Conservation (phyloP, 176 grass and related monocot genomes). For the Pharus latifolius region DNA sequence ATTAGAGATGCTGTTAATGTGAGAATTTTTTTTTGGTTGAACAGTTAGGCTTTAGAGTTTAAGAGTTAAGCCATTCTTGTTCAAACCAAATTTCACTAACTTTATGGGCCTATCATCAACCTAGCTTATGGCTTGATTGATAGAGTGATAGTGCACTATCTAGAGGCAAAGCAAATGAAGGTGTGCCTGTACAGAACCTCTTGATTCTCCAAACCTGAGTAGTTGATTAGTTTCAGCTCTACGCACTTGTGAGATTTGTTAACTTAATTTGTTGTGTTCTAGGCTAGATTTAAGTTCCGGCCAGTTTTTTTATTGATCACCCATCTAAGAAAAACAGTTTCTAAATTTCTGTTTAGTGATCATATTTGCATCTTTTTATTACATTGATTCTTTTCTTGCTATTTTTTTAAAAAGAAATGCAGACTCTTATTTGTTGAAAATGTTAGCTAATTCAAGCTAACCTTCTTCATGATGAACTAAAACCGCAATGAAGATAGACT, state of each 20-base stretch:
- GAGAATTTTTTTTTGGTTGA: no score
- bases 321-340: background rate
- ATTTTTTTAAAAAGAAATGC: no score
- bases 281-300: background rate
- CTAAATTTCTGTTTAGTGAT: no score
- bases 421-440: no score
- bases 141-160: background rate
- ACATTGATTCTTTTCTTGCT: background rate
- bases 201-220: no score
- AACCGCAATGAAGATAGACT: no score
- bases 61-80: conserved; percentile 2
- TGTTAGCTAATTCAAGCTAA: no score
- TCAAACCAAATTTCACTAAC: conserved; percentile 3
- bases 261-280: background rate
- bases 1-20: background rate
- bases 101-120: background rate
- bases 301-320: background rate
- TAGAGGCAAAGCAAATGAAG: background rate
- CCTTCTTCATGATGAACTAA: no score
- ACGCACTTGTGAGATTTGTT: background rate
- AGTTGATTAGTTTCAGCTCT: background rate
- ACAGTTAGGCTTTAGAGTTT: no score
- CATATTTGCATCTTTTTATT: background rate
- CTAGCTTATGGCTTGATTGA: background rate
- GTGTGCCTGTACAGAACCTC: background rate